Conservation (phyloP, 495 filamentous ascomycete species). For the Neurospora sp. region DNA sequence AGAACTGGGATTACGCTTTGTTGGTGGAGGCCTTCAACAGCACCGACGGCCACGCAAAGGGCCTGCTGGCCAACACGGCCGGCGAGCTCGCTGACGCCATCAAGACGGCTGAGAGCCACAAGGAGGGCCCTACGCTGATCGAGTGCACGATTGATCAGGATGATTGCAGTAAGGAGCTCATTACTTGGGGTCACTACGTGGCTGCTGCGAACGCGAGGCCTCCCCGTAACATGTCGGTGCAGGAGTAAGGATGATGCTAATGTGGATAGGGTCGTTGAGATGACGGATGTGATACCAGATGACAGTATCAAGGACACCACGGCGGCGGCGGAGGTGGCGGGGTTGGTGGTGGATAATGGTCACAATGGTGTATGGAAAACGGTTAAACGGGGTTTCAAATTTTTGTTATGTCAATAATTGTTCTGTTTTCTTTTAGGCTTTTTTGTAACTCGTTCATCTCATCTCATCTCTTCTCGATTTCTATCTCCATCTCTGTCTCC, state of each 20-base stretch:
- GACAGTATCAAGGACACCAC: background rate
- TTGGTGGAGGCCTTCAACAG: slow-evolving; percentile 14
- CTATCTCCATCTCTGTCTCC: background rate
- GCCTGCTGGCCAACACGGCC: slow-evolving; percentile 9
- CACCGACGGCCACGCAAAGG: slow-evolving; percentile 11
- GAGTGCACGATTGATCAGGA: slow-evolving; percentile 19
- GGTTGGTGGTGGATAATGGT: background rate
- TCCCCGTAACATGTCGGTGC: slow-evolving; percentile 2
- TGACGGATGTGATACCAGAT: background rate
- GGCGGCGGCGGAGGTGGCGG: background rate
- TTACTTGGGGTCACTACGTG: slow-evolving; percentile 19
- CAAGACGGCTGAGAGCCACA: background rate
- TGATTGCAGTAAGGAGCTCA: slow-evolving; percentile 17
- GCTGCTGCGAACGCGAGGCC: slow-evolving; percentile 16
- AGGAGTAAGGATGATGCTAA: background rate
- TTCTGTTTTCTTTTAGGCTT: background rate
- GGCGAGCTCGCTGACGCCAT: slow-evolving; percentile 13
- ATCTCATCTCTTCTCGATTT: background rate
- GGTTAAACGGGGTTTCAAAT: background rate
- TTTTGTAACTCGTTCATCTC: background rate
- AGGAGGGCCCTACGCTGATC: slow-evolving; percentile 13
- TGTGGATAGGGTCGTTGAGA: background rate
- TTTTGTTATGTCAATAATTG: background rate
- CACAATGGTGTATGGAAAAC: background rate
- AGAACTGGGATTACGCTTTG: slow-evolving; percentile 18